Evolutionary conservation across 352 stramenopile species (phyloP).

Genomic region (Pythium brachiatum): DNA sequence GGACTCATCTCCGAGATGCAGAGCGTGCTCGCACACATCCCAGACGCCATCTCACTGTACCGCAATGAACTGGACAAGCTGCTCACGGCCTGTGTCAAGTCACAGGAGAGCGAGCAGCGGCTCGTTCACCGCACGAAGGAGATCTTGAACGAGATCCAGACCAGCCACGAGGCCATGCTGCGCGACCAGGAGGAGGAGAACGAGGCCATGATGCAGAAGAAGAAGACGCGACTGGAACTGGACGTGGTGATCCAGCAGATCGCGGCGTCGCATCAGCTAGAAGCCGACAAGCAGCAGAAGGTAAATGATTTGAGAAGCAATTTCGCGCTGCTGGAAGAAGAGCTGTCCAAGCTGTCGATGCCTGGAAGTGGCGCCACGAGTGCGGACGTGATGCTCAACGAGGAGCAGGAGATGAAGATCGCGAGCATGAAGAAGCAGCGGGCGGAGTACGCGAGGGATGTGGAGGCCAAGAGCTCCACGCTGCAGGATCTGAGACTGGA

Average conservation of each 20-base stretch:
- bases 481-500: constrained; percentile 67
- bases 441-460: constrained; percentile 61
- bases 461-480: constrained; percentile 65
- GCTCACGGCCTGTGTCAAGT: constrained; percentile 68
- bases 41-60: constrained; percentile 71
- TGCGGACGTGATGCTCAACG: constrained; percentile 54
- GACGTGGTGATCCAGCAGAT: constrained; percentile 70
- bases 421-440: constrained; percentile 67
- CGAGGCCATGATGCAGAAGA: constrained; percentile 64
- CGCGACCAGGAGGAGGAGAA: constrained; percentile 80
- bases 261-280: constrained; percentile 46
- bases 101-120: constrained; percentile 77
- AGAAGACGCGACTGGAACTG: constrained; percentile 69
- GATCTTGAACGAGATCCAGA: constrained; percentile 72
- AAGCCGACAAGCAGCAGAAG: constrained; percentile 73
- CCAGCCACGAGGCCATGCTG: constrained; percentile 68
- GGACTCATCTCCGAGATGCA: constrained; percentile 68
- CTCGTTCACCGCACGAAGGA: constrained; percentile 67
- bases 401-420: constrained; percentile 72
- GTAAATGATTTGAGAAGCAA: constrained; percentile 62
- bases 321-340: constrained; percentile 61
- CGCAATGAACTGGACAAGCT: constrained; percentile 81
- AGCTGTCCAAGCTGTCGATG: constrained; percentile 58
- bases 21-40: constrained; percentile 58
- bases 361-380: constrained; percentile 20